These are phyloP conservation scores for Hirsutella minnesotensis DNA, from an alignment of 2,329 filamentous ascomycete genomes.

Conservation along the genomic window DNA sequence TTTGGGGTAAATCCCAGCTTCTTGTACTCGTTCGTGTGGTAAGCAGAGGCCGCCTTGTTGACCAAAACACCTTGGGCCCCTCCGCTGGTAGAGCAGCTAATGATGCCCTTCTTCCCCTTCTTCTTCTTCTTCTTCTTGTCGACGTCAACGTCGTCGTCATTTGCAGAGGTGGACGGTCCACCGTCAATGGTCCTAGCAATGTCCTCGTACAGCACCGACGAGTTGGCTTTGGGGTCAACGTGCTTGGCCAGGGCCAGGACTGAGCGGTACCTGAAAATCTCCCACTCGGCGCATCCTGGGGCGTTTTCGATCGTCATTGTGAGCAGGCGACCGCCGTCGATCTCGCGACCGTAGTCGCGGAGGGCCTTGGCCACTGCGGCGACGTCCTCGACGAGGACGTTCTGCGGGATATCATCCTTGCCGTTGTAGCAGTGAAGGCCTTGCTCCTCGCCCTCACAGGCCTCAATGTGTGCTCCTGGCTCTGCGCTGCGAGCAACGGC, in stretches of 20 bases:
- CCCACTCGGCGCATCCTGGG: conserved; percentile 10
- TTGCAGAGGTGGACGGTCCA: conserved; percentile 3
- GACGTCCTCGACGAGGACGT: conserved; percentile 1
- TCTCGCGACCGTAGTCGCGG: neutral
- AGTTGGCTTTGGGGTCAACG: conserved; percentile 4
- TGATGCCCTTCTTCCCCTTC: conserved; percentile 5
- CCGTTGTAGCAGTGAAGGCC: conserved; percentile 3
- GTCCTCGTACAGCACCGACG: conserved; percentile 10
- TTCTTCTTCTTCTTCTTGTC: too few relatives aligned
- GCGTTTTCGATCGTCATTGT: conserved; percentile 7
- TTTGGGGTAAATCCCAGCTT: neutral
- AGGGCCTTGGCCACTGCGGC: conserved; percentile 1
- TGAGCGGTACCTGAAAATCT: neutral
- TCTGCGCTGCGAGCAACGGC: neutral
- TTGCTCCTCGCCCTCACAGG: conserved; percentile 1
- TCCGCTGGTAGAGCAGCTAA: conserved; percentile 16
- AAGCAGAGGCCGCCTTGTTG: conserved; percentile 4
- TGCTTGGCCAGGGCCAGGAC: conserved; percentile 6
- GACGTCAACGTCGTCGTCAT: neutral
- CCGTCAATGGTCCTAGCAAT: conserved; percentile 13
- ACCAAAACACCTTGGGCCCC: conserved; percentile 6
- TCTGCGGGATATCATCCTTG: conserved; percentile 2
- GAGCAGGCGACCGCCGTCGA: conserved; percentile 2
- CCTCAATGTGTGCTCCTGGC: neutral
- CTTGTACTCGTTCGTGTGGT: conserved; percentile 3